Conservation (phyloP, 176 grass and related monocot genomes). For the Cymbopogon citratus region DNA sequence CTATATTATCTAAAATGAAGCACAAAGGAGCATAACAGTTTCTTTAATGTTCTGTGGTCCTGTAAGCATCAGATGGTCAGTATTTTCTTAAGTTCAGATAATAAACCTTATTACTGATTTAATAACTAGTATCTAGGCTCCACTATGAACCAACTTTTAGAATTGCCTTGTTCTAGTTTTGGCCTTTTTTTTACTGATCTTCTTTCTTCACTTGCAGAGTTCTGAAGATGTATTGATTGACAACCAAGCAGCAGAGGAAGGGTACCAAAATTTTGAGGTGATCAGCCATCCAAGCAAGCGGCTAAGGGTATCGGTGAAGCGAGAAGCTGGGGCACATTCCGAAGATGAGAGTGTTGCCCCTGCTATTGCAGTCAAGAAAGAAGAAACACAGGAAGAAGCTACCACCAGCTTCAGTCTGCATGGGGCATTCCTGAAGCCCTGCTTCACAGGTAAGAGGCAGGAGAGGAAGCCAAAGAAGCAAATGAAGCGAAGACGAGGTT, state of each 20-base stretch:
- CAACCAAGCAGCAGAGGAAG: slow-evolving; percentile 71
- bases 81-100: not conserved
- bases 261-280: slow-evolving; percentile 71
- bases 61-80: not conserved
- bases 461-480: slow-evolving; percentile 40
- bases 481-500: slow-evolving; percentile 34
- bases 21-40: not conserved
- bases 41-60: not conserved
- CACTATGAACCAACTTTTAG: not conserved
- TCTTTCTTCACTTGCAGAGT: slow-evolving; percentile 41
- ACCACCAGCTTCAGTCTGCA: slow-evolving; percentile 38
- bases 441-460: slow-evolving; percentile 61
- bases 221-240: slow-evolving; percentile 83
- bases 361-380: slow-evolving; percentile 7
- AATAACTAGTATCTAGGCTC: not conserved
- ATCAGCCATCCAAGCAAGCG: slow-evolving; percentile 41
- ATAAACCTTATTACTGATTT: not conserved
- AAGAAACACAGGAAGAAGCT: slow-evolving; percentile 39
- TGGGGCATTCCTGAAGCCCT: slow-evolving; percentile 44
- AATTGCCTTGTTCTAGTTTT: not conserved
- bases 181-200: not conserved
- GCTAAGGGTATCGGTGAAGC: slow-evolving; percentile 37
- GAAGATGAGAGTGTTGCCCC: slow-evolving; percentile 62
- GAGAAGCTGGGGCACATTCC: slow-evolving; percentile 37
- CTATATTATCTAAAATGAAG: not conserved